Evolutionary conservation across 2,329 filamentous ascomycete genomes (phyloP).

Genomic region (Aspergillus ustus): DNA sequence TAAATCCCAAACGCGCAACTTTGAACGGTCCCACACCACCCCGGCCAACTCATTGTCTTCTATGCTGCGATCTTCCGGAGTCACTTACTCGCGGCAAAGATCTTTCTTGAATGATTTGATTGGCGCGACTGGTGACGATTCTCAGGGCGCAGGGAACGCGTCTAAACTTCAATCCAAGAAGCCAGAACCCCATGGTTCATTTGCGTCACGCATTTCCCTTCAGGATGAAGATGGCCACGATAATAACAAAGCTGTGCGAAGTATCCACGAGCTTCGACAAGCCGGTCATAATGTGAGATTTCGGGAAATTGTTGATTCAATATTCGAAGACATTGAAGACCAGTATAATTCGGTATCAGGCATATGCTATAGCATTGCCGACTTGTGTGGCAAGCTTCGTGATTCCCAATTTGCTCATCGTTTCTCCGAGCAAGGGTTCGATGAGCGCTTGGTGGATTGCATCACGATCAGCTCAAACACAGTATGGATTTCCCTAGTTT

Average conservation of each 20-base stretch:
- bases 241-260: conserved; percentile 53
- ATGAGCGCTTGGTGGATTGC: conserved; percentile 68
- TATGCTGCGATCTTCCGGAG: conserved; percentile 44
- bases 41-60: conserved; percentile 24
- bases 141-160: conserved; percentile 8
- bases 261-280: conserved; percentile 65
- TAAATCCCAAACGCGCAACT: neutral
- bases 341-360: conserved; percentile 50
- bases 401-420: conserved; percentile 46
- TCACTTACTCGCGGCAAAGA: conserved; percentile 64
- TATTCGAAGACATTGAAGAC: conserved; percentile 64
- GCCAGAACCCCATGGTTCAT: conserved; percentile 11
- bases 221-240: conserved; percentile 53
- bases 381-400: conserved; percentile 58
- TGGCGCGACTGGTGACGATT: conserved; percentile 19
- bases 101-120: conserved; percentile 62
- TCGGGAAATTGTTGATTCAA: conserved; percentile 57
- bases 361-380: conserved; percentile 58
- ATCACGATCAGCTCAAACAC: conserved; percentile 64
- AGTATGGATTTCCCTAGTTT: conserved; percentile 36
- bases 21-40: conserved; percentile 5
- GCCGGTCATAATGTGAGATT: conserved; percentile 63
- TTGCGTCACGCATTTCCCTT: conserved; percentile 19
- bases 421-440: conserved; percentile 75
- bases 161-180: conserved; percentile 8